Percentiles rank a stretch among this genome's conserved stretches.
These are phyloP conservation scores for Ogataea trehaloabstinens DNA, from an alignment of 805 yeast genomes.

Conservation along the genomic window DNA sequence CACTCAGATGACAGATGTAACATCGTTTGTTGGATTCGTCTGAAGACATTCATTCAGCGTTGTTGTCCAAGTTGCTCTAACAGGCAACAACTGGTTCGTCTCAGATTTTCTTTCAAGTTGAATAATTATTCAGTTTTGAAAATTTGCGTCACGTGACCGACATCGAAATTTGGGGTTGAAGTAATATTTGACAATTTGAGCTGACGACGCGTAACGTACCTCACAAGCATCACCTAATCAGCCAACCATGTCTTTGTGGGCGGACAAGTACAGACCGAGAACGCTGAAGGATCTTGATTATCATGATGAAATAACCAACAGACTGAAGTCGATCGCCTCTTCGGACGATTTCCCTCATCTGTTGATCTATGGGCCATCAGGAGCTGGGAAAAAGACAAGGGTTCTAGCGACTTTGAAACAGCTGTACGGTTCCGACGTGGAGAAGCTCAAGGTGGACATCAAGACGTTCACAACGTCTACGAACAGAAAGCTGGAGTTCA, in stretches of 20 bases:
- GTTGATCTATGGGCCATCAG: slow-evolving; percentile 91
- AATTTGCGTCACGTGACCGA: too few species aligned
- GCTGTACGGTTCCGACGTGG: slow-evolving; percentile 80
- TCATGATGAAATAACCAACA: slow-evolving; percentile 62
- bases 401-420: slow-evolving; percentile 75
- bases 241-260: slow-evolving; percentile 84
- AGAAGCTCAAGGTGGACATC: slow-evolving; percentile 84
- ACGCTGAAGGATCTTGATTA: slow-evolving; percentile 61
- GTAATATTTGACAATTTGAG: too few species aligned
- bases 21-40: slow-evolving; percentile 38
- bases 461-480: slow-evolving; percentile 74
- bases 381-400: slow-evolving; percentile 96
- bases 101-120: too few species aligned
- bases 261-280: slow-evolving; percentile 87
- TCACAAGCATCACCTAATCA: background rate
- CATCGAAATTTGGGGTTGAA: too few species aligned
- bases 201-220: too few species aligned
- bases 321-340: slow-evolving; percentile 47
- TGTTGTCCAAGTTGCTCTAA: slow-evolving; percentile 1
- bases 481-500: slow-evolving; percentile 81
- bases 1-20: slow-evolving; percentile 41
- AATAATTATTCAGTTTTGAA: too few species aligned
- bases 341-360: slow-evolving; percentile 93
- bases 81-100: too few species aligned
- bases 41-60: too few species aligned